phyloP scores from a whole-genome alignment of 495 filamentous ascomycete species.

The Podospora conica region DNA sequence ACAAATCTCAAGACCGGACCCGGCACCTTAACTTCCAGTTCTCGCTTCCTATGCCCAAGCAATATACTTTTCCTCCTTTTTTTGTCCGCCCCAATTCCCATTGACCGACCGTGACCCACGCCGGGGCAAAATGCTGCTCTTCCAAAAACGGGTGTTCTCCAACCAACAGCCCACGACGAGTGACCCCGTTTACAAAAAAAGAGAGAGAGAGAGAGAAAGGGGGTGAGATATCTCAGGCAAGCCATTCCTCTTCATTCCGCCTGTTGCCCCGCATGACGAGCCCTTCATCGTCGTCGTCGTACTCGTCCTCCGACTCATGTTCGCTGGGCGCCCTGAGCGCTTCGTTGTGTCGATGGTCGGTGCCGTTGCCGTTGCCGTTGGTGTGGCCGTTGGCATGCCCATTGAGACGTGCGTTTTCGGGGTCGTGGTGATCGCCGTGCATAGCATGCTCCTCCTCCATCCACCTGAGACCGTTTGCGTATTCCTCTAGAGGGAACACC shows the following conservation, averaged over 20 bases:
- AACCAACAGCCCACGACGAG: background rate
- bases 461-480: conserved; percentile 88
- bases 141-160: background rate
- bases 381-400: conserved; percentile 15
- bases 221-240: conserved; percentile 28
- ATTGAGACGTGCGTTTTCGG: conserved; percentile 12
- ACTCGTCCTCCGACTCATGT: conserved; percentile 15
- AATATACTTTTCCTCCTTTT: background rate
- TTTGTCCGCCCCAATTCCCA: background rate
- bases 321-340: conserved; percentile 9
- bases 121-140: background rate
- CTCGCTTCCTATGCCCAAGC: background rate
- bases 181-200: background rate
- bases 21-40: background rate
- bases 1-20: background rate
- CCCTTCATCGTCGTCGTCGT: conserved; percentile 39
- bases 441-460: conserved; percentile 53
- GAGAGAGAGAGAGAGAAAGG: background rate
- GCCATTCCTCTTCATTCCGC: conserved; percentile 45
- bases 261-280: conserved; percentile 46
- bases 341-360: conserved; percentile 12
- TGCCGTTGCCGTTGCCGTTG: conserved; percentile 1
- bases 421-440: conserved; percentile 18
- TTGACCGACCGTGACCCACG: background rate
- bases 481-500: conserved; percentile 90